Evolutionary conservation across 2,329 filamentous ascomycete genomes (phyloP), one percentile per base, ranked within the genome.

Genomic region (Tolypocladium ovalisporum): DNA sequence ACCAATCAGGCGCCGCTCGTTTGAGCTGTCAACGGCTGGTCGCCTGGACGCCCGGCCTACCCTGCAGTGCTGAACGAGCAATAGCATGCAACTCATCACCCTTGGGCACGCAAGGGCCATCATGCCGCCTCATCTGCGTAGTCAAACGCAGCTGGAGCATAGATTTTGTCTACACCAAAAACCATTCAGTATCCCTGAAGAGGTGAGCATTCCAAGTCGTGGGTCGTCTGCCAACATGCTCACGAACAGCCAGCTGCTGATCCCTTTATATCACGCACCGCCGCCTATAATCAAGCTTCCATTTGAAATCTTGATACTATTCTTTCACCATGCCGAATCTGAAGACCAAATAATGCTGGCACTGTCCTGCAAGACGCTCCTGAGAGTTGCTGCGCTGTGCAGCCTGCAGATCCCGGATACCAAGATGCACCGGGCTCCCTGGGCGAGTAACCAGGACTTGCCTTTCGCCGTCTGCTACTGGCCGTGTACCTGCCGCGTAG

Each of bases 401-500:
- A n/a, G 52, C 15, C 54, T 56, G 19, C 15, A 13, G 10, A 24
- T 39, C 5, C 54, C 54, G n/a, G 27, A 56, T n/a, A 49, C 49
- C 2, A 3, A 6, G 27, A 29, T 2, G 35, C 57, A 56, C 27
- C n/a, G 44, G 7, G 40, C 44, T 35, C 63, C 64, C 29, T 29
- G 54, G 10, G 54, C 58, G 24, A 29, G 42, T 19, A 42, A 17
- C 32, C 44, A 51, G 22, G 39, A 6, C n/a, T n/a, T n/a, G 4
- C 37, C 10, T 4, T 49, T 29, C 22, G 10, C 19, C 4, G 4
- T 2, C 24, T 49, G 19, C 17, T 19, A 7, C 44, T 19, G 27
- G 7, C 3, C 10, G 4, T 67, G 64, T 52, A 17, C 17, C 9
- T 67, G 64, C 22, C 40, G 27, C 3, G 36, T 49, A 8, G 57